Conservation (phyloP, 129 eudicot species). For the Rutidosis leptorrhynchoides region DNA sequence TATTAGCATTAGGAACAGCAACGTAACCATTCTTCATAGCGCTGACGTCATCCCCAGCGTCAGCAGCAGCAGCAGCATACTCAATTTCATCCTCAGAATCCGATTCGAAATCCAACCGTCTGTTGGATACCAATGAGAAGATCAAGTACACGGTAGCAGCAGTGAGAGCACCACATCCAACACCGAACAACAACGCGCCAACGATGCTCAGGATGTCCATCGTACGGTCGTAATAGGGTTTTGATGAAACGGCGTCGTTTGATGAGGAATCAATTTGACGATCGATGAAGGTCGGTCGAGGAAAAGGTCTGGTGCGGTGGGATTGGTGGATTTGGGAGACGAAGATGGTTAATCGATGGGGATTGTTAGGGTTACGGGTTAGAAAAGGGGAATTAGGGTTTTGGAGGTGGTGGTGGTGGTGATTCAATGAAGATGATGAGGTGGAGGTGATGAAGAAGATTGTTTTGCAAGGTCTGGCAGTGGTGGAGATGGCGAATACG, state of each 20-base stretch:
- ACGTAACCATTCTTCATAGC: slow-evolving; percentile 54
- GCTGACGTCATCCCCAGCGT: slow-evolving; percentile 31
- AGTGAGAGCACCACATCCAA: slow-evolving; percentile 85
- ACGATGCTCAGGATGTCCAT: slow-evolving; percentile 83
- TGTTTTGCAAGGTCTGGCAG: slow-evolving; percentile 92
- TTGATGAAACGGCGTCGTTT: slow-evolving; percentile 29
- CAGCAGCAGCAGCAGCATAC: slow-evolving; percentile 13
- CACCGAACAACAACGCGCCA: slow-evolving; percentile 79
- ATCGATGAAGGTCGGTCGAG: slow-evolving; percentile 28
- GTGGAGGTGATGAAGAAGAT: slow-evolving; percentile 72
- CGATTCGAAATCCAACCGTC: slow-evolving; percentile 40
- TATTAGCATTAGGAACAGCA: slow-evolving; percentile 40
- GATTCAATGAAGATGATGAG: slow-evolving; percentile 44
- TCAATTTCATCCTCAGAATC: slow-evolving; percentile 41
- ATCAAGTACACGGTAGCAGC: slow-evolving; percentile 73
- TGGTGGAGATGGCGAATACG: slow-evolving; percentile 45
- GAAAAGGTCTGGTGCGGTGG: slow-evolving; percentile 32
- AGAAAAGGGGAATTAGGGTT: slow-evolving; percentile 40
- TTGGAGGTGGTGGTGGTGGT: slow-evolving; percentile 17
- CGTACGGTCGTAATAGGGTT: slow-evolving; percentile 47
- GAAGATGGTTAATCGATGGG: slow-evolving; percentile 44
- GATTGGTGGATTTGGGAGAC: slow-evolving; percentile 41
- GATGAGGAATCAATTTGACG: slow-evolving; percentile 23
- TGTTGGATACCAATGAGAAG: slow-evolving; percentile 54
- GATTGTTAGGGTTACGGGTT: slow-evolving; percentile 34